Conservation (phyloP, 2,329 filamentous ascomycete genomes). For the Fusarium floridanum region DNA sequence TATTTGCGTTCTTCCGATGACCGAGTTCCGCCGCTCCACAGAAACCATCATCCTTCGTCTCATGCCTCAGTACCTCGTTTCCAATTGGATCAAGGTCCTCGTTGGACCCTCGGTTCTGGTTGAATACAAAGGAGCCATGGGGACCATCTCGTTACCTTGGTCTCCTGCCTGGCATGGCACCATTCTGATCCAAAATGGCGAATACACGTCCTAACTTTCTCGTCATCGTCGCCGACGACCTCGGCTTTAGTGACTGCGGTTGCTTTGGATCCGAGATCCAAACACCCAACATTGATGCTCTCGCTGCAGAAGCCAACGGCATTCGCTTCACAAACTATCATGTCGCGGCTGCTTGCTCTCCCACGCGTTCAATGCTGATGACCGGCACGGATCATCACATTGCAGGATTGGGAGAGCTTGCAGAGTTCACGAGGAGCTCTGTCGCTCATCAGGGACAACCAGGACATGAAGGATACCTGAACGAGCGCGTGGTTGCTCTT, state of each 20-base stretch:
- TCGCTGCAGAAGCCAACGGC: slow-evolving; percentile 57
- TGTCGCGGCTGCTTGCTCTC: slow-evolving; percentile 73
- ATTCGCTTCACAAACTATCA: slow-evolving; percentile 76
- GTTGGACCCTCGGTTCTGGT: not conserved
- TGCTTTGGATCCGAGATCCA: slow-evolving; percentile 51
- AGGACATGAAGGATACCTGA: slow-evolving; percentile 74
- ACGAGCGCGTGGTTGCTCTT: slow-evolving; percentile 48
- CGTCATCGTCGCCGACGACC: slow-evolving; percentile 52
- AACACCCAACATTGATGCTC: slow-evolving; percentile 48
- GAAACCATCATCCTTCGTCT: not conserved
- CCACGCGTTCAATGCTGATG: slow-evolving; percentile 76
- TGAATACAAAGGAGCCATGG: not conserved
- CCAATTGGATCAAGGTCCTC: not conserved
- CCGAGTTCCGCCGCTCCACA: not conserved
- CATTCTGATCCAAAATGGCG: slow-evolving; percentile 58
- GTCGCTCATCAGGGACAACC: slow-evolving; percentile 66
- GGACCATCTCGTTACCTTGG: not conserved
- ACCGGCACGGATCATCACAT: slow-evolving; percentile 55
- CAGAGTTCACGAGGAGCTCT: slow-evolving; percentile 59
- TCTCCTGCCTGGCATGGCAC: not conserved
- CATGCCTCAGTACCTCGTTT: not conserved
- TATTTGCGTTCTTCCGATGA: not conserved
- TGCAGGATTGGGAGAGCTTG: slow-evolving; percentile 69
- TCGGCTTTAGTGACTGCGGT: slow-evolving; percentile 50
- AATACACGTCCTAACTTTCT: slow-evolving; percentile 51